phyloP scores from a whole-genome alignment of 306 rosid species.

The Cicer arietinum region DNA sequence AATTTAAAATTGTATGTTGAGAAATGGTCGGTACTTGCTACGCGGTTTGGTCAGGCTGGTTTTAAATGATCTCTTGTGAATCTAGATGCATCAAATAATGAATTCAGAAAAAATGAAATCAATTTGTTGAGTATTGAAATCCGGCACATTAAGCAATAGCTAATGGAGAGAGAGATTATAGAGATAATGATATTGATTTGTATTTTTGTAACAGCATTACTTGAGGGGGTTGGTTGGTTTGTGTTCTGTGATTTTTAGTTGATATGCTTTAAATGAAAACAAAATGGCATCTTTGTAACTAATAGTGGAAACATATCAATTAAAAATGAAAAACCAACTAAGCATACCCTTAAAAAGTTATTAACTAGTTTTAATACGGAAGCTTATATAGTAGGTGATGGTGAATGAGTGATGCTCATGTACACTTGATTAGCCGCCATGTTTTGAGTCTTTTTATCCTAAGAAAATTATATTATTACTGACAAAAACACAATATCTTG shows the following conservation, averaged over 20 bases:
- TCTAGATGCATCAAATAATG: neutral
- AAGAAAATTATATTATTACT: neutral
- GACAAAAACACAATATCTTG: slow-evolving; percentile 3
- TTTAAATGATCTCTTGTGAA: neutral
- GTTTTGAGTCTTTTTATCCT: neutral
- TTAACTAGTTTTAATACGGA: slow-evolving; percentile 6
- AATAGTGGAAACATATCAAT: neutral
- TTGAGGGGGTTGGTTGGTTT: no score
- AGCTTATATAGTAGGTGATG: slow-evolving; percentile 21
- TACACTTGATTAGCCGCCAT: neutral
- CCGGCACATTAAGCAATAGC: neutral
- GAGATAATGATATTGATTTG: neutral
- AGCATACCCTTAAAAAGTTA: neutral
- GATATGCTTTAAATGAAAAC: neutral
- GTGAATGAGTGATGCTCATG: slow-evolving; percentile 2
- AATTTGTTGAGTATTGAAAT: neutral
- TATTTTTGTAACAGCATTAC: no score
- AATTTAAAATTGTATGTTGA: neutral
- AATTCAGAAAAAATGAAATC: slow-evolving; percentile 17
- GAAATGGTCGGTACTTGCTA: neutral
- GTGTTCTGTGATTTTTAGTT: no score
- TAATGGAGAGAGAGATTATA: neutral
- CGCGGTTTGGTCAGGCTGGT: neutral
- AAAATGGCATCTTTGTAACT: neutral
- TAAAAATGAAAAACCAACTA: slow-evolving; percentile 17